These are phyloP conservation scores for Bidens hawaiensis DNA, from an alignment of 140 eudicot genomes.

Conservation along the genomic window DNA sequence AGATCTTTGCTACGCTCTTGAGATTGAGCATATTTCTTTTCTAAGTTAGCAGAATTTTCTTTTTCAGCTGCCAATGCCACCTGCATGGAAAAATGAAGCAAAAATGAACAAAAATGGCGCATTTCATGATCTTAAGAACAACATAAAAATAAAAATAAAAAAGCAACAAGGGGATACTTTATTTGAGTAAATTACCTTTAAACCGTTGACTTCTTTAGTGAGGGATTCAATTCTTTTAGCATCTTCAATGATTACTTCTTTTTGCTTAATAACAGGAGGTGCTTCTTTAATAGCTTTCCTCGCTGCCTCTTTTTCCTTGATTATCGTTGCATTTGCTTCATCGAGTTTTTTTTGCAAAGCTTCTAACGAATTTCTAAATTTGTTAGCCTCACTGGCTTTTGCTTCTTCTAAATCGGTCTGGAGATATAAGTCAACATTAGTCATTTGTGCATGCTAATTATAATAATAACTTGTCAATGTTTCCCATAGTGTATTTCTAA, in stretches of 20 bases:
- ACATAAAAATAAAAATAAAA: background rate
- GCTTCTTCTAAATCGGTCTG: slow-evolving; percentile 96
- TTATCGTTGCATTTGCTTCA: slow-evolving; percentile 63
- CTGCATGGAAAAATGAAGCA: slow-evolving; percentile 35
- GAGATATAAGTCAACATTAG: slow-evolving; percentile 20
- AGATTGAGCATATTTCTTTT: slow-evolving; percentile 36
- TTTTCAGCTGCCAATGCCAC: slow-evolving; percentile 54
- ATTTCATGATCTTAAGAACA: background rate
- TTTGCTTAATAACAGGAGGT: slow-evolving; percentile 89
- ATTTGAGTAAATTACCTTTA: slow-evolving; percentile 54
- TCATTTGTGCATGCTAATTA: slow-evolving; percentile 8
- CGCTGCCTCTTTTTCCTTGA: slow-evolving; percentile 79
- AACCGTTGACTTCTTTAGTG: slow-evolving; percentile 48
- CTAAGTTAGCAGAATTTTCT: slow-evolving; percentile 45
- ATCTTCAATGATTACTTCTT: slow-evolving; percentile 72
- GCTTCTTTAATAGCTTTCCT: slow-evolving; percentile 94
- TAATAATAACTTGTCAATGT: background rate
- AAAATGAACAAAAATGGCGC: background rate
- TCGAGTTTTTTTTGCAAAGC: slow-evolving; percentile 65
- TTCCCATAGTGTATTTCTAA: background rate
- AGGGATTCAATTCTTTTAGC: slow-evolving; percentile 65
- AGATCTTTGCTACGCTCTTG: slow-evolving; percentile 60
- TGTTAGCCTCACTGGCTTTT: slow-evolving; percentile 65
- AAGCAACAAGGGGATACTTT: background rate
- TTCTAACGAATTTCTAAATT: slow-evolving; percentile 59